Evolutionary conservation across 495 filamentous ascomycete genomes (phyloP).

Genomic region (Penicillium arizonense): DNA sequence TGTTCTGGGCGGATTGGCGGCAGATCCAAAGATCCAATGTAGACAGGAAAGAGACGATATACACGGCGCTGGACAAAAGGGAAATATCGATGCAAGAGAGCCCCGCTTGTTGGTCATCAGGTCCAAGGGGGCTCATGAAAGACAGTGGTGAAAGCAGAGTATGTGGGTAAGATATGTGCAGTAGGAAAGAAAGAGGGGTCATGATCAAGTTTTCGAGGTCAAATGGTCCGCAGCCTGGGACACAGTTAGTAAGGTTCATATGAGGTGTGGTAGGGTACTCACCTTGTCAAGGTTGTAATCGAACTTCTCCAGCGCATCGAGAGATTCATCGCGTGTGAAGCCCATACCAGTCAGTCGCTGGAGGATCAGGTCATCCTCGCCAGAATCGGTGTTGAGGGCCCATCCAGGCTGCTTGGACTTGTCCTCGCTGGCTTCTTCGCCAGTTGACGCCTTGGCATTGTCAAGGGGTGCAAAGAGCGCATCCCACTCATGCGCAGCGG

Average conservation of each 20-base stretch:
- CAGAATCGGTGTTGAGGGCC: constrained; percentile 69
- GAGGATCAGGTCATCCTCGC: constrained; percentile 87
- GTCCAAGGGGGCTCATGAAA: constrained; percentile 5
- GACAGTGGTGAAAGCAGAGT: constrained; percentile 19
- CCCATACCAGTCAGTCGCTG: constrained; percentile 92
- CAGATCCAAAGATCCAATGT: constrained; percentile 6
- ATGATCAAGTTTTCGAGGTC: constrained; percentile 33
- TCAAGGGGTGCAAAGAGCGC: constrained; percentile 86
- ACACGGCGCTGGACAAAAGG: constrained; percentile 23
- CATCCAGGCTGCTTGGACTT: constrained; percentile 53
- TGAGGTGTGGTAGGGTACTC: constrained; percentile 30
- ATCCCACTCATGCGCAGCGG: constrained; percentile 78
- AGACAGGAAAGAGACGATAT: constrained; percentile 14
- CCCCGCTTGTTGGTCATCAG: constrained; percentile 1
- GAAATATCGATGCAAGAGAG: constrained; percentile 15
- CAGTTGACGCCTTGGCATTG: constrained; percentile 42
- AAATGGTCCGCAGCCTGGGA: constrained; percentile 42
- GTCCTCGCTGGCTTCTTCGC: constrained; percentile 22
- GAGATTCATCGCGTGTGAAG: constrained; percentile 73
- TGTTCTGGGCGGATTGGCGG: neutral
- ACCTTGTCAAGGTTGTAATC: constrained; percentile 97
- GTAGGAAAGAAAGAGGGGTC: constrained; percentile 6
- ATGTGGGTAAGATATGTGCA: constrained; percentile 29
- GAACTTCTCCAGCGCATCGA: constrained; percentile 85
- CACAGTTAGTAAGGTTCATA: constrained; percentile 2